Base-by-base conservation (phyloP, 192 early-diverging fungal genomes). In the Umbelopsis sp. region DNA sequence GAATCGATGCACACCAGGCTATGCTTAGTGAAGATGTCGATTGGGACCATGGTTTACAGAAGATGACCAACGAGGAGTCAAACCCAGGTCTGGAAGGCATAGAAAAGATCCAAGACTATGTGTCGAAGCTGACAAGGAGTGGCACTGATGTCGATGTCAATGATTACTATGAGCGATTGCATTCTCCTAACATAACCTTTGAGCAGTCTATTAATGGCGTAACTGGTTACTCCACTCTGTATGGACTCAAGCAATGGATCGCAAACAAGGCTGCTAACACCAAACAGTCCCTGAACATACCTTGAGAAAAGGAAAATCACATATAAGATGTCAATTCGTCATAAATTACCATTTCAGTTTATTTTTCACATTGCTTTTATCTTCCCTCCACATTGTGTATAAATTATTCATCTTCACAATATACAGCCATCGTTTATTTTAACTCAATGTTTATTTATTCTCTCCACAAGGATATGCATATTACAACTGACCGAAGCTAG, bases 191-290 rank as follows among this genome's bases (percentile, higher is more conserved):
- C 9, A 3, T 77, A 1, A 21, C 45, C 32, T 34, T 70, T 25
- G 31, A 72, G 3, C 24, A 25, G 1, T 66, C 70, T n/a, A 45
- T 77, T 8, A 43, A 77, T 44, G 76, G 76, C 2, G 45, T 24
- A 3, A 77, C 71, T 4, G 32, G 38, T 17, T 45, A 73, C 41
- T 22, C 32, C 7, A 73, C 76, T 29, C 65, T 77, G 3, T 69
- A 70, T 21, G 71, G 47, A 24, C 10, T 77, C 53, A 77, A 77
- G 38, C 43, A 72, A 31, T 77, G 73, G 73, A 47, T 74, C 16
- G 12, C 20, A 44, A 56, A 50, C 17, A 74, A 74, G 47, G 2
- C 50, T 4, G 68, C 25, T 20, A 66, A 69, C 31, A 41, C 65
- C 32, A 12, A 36, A n/a, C 16, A n/a, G 47, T 17, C 47, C 2